Conservation (phyloP, 139 green algal species). For the Micromonas commoda region DNA sequence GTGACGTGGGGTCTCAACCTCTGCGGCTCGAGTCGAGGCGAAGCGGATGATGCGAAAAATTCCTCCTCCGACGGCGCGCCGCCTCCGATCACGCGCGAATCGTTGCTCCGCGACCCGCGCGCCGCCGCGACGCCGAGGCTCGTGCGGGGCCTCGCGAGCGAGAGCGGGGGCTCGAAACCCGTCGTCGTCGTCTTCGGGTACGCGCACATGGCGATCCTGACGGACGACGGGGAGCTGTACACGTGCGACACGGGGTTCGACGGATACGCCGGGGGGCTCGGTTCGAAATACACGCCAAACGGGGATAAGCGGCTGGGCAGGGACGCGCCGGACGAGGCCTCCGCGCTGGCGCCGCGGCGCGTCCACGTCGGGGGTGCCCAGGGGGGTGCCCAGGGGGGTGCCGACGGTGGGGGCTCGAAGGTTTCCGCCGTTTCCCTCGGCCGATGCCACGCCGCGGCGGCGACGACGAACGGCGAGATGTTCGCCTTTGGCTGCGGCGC, state of each 20-base stretch:
- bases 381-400: too few species aligned
- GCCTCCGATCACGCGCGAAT: too few species aligned
- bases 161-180: conserved; percentile 31
- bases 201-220: conserved; percentile 48
- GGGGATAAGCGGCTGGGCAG: neutral
- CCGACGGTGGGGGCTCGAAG: neutral
- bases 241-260: conserved; percentile 53
- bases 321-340: neutral
- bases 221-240: conserved; percentile 42
- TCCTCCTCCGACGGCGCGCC: too few species aligned
- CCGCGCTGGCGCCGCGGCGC: neutral
- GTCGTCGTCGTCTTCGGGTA: conserved; percentile 39
- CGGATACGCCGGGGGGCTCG: conserved; percentile 21
- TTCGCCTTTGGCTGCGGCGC: conserved; percentile 21
- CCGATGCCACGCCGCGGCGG: neutral
- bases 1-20: conserved; percentile 46
- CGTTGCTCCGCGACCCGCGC: neutral
- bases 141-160: conserved; percentile 21
- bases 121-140: neutral
- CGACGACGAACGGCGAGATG: neutral
- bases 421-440: neutral
- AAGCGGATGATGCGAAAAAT: too few species aligned
- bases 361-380: neutral
- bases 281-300: neutral
- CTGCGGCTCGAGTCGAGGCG: conserved; percentile 27